Evolutionary conservation across 2,329 filamentous ascomycete species (phyloP).

Genomic region (Xylariaceae sp.): DNA sequence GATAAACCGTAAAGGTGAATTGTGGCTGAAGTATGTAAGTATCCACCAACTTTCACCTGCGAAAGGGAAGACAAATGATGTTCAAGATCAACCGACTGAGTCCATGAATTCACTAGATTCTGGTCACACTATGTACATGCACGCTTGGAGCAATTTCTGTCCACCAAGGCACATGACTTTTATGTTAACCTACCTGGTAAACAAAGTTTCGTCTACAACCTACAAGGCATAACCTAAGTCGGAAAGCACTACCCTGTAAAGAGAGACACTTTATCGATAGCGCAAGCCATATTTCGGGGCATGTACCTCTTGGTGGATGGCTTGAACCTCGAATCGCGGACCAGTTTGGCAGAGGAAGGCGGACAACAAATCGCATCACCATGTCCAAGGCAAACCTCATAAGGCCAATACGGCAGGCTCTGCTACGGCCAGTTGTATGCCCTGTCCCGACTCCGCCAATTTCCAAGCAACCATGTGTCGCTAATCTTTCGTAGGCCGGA

Average conservation of each 20-base stretch:
- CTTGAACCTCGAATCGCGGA: conserved; percentile 18
- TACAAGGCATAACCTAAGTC: conserved; percentile 7
- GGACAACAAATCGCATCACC: conserved; percentile 19
- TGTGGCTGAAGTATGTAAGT: too few species aligned
- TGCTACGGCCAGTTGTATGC: conserved; percentile 28
- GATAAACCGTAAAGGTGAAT: too few species aligned
- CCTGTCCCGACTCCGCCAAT: not conserved
- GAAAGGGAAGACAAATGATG: too few species aligned
- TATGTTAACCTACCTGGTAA: too few species aligned
- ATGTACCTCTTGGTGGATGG: conserved; percentile 7
- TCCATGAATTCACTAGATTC: too few species aligned
- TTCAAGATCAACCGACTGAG: too few species aligned
- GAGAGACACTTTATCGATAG: conserved; percentile 24
- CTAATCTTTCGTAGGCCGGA: conserved; percentile 24
- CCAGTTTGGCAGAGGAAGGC: conserved; percentile 15
- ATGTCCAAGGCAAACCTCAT: conserved; percentile 28
- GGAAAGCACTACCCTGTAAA: not conserved
- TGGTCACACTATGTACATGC: too few species aligned
- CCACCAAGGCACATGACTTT: too few species aligned
- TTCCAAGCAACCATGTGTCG: not conserved
- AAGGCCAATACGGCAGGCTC: conserved; percentile 27
- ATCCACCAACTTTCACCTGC: too few species aligned
- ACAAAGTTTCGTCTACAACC: too few species aligned
- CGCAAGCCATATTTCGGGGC: conserved; percentile 21
- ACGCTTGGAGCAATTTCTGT: too few species aligned